A percentile compares a stretch with the other conserved stretches of the same genome.
These are phyloP conservation scores for Bipolaris oryzae DNA, from an alignment of 2,329 filamentous ascomycete species.

Conservation along the genomic window DNA sequence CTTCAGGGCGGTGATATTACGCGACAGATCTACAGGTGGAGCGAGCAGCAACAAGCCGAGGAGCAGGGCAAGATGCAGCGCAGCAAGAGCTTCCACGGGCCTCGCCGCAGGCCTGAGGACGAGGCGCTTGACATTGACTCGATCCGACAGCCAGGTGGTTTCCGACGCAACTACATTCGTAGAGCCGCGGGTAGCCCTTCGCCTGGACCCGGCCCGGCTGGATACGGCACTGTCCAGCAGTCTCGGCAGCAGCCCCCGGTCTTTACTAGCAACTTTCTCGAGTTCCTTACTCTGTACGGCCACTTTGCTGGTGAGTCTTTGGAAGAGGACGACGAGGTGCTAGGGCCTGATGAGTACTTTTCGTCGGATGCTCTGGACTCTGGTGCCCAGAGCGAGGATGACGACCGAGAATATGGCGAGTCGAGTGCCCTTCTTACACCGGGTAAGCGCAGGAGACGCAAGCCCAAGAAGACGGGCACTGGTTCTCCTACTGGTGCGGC, in stretches of 20 bases:
- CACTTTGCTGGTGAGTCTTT: slow-evolving; percentile 97
- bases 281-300: slow-evolving; percentile 92
- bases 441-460: slow-evolving; percentile 72
- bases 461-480: slow-evolving; percentile 78
- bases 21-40: slow-evolving; percentile 94
- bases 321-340: slow-evolving; percentile 91
- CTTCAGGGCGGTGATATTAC: slow-evolving; percentile 95
- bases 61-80: slow-evolving; percentile 68
- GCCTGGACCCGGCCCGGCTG: slow-evolving; percentile 52
- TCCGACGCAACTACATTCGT: slow-evolving; percentile 86
- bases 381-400: slow-evolving; percentile 58
- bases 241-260: slow-evolving; percentile 34
- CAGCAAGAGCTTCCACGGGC: slow-evolving; percentile 85
- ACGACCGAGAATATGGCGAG: slow-evolving; percentile 81
- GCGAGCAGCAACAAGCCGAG: slow-evolving; percentile 80
- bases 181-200: slow-evolving; percentile 72
- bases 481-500: slow-evolving; percentile 80
- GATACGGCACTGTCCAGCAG: slow-evolving; percentile 45
- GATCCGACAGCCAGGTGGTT: slow-evolving; percentile 93
- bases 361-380: slow-evolving; percentile 73
- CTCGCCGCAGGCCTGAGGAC: slow-evolving; percentile 77
- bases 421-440: slow-evolving; percentile 79
- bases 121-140: slow-evolving; percentile 83
- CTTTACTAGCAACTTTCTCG: slow-evolving; percentile 90
- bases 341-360: slow-evolving; percentile 90